Conservation (phyloP, 2,329 filamentous ascomycete genomes). For the Helotiales sp. region DNA sequence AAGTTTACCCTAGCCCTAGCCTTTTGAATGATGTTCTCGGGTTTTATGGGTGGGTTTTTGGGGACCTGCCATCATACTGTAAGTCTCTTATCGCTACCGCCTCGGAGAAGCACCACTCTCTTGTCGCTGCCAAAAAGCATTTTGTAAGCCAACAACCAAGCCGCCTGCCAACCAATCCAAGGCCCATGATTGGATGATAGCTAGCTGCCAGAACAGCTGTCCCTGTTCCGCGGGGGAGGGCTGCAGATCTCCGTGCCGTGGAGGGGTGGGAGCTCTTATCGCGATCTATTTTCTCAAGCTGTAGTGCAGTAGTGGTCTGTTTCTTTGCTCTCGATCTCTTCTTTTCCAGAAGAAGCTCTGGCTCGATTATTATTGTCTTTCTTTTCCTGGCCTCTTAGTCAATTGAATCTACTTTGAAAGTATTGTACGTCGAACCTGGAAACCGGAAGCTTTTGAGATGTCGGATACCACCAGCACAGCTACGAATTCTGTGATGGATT, state of each 20-base stretch:
- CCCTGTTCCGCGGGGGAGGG: slow-evolving; percentile 2
- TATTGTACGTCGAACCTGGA: background rate
- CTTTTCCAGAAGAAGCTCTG: background rate
- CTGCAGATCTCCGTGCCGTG: slow-evolving; percentile 16
- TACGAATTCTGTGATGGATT: slow-evolving; percentile 24
- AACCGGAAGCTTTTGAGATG: background rate
- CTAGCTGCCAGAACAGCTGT: background rate
- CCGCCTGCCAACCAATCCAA: slow-evolving; percentile 1
- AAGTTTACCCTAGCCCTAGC: too few relatives aligned
- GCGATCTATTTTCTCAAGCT: background rate
- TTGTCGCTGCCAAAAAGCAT: slow-evolving; percentile 1
- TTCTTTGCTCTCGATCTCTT: background rate
- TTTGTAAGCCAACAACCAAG: background rate
- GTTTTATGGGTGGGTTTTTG: too few relatives aligned
- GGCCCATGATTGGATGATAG: background rate
- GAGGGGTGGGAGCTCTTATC: slow-evolving; percentile 14
- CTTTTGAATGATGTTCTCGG: too few relatives aligned
- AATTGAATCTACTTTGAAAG: background rate
- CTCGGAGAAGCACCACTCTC: slow-evolving; percentile 21
- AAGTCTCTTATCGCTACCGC: slow-evolving; percentile 1
- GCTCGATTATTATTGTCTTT: background rate
- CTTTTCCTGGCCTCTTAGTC: background rate
- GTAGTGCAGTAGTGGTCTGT: background rate
- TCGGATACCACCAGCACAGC: background rate
- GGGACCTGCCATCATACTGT: background rate